These are phyloP conservation scores for Cyclaneusma minus DNA, from an alignment of 2,329 filamentous ascomycete genomes.

Conservation along the genomic window DNA sequence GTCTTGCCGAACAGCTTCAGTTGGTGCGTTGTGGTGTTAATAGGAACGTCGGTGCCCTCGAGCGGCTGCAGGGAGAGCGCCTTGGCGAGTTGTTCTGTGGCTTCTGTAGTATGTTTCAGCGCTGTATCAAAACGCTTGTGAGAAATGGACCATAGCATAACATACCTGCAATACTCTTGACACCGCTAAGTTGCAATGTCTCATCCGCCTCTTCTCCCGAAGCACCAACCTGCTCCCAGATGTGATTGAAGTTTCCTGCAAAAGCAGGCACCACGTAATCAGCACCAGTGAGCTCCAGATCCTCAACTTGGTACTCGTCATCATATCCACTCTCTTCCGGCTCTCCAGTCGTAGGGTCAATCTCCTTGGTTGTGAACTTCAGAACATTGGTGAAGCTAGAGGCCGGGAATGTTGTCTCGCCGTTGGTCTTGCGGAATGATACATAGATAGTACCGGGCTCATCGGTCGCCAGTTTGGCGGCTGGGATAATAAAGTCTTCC, in stretches of 20 bases:
- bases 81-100: constrained; percentile 79
- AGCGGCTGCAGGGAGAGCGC: constrained; percentile 81
- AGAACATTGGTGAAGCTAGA: constrained; percentile 81
- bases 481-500: constrained; percentile 88
- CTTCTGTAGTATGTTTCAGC: constrained; percentile 42
- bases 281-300: constrained; percentile 77
- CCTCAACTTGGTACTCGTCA: constrained; percentile 93
- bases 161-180: constrained; percentile 83
- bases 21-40: constrained; percentile 81
- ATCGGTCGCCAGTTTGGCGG: constrained; percentile 66
- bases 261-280: constrained; percentile 92
- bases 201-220: constrained; percentile 80
- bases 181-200: constrained; percentile 72
- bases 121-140: constrained; percentile 4
- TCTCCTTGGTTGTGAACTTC: constrained; percentile 96
- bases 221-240: constrained; percentile 90
- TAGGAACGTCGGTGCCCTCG: constrained; percentile 81
- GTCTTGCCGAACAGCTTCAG: constrained; percentile 96
- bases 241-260: constrained; percentile 84
- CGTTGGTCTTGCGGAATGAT: constrained; percentile 72
- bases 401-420: constrained; percentile 61
- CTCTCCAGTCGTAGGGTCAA: constrained; percentile 85
- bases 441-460: constrained; percentile 91
- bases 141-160: constrained; percentile 1
- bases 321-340: constrained; percentile 88